Base-by-base conservation (phyloP, 768 basidiomycete species). In the Russula brevipes region DNA sequence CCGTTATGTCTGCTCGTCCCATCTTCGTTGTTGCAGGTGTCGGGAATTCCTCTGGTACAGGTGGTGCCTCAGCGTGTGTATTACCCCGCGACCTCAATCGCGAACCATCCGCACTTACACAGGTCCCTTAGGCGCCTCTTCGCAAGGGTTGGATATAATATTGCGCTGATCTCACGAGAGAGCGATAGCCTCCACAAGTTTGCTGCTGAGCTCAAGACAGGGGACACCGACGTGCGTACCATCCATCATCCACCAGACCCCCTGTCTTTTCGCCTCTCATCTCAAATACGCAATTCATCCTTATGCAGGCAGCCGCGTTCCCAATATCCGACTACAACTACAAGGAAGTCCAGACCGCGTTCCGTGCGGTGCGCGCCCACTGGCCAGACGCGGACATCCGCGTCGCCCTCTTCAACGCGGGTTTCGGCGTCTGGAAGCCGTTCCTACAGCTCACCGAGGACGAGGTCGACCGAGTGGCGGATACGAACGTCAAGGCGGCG, bases 11-110 rank as follows among this genome's bases (percentile, higher is more conserved):
- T 35, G 31, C 47, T 47, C 70, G 72, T 30, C 76, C 77, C 14
- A 70, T 80, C 63, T 68, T 77, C 54, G 72, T 79, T 54, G 73
- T 80, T 39, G 77, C 76, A 5, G 79, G 79, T 33, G 61, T 79
- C 16, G 79, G 79, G 1, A 76, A 74, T 49, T 74, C 76, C 17
- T 61, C 73, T 36, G 78, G 78, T 75, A 78, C 76, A 36, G 78
- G 78, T 30, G 77, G 70, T 30, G 71, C 77, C 3, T 69, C 76
- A 30, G 78, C 78, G 78, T 79, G 65, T 39, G 77, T 71, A n/a
- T 19, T 30, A 11, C 24, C 47, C 10, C 45, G 19, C 10, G 5
- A 8, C 33, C 30, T 30, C 44, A 2, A 5, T 24, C 47, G 14
- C 10, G 4, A 24, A 16, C 39, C 10, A 53, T 24, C 56, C 7